Evolutionary conservation across 2,329 filamentous ascomycete species (phyloP).

Genomic region (Pseudonectria foliicola): DNA sequence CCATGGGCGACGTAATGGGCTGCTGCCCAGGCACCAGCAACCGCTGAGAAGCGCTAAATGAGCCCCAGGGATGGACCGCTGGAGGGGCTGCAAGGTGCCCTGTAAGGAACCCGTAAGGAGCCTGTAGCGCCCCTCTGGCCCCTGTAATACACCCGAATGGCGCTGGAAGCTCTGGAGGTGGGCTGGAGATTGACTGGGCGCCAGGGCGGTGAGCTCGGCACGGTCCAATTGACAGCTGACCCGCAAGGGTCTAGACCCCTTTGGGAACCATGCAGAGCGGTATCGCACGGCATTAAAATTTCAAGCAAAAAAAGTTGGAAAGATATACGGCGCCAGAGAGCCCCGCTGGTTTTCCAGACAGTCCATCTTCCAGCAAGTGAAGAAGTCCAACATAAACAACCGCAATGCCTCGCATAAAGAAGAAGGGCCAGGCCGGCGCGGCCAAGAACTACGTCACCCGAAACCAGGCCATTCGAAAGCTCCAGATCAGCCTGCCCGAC

Average conservation of each 20-base stretch:
- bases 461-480: slow-evolving; percentile 93
- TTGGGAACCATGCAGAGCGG: slow-evolving; percentile 16
- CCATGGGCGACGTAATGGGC: too few species aligned
- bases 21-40: slow-evolving; percentile 5
- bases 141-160: too few species aligned
- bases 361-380: slow-evolving; percentile 2
- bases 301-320: slow-evolving; percentile 27
- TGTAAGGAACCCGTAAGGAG: not conserved
- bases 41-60: slow-evolving; percentile 15
- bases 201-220: slow-evolving; percentile 18
- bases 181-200: slow-evolving; percentile 1
- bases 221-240: slow-evolving; percentile 2
- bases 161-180: slow-evolving; percentile 6
- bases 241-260: slow-evolving; percentile 7
- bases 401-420: slow-evolving; percentile 72
- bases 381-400: slow-evolving; percentile 13
- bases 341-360: slow-evolving; percentile 24
- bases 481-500: slow-evolving; percentile 93
- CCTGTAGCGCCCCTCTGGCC: too few species aligned
- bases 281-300: slow-evolving; percentile 28
- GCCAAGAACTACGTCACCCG: slow-evolving; percentile 98
- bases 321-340: slow-evolving; percentile 24
- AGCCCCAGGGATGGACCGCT: slow-evolving; percentile 12
- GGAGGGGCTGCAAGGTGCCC: slow-evolving; percentile 13
- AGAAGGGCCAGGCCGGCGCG: slow-evolving; percentile 85